Percentiles rank a stretch among this genome's conserved stretches.
phyloP scores from a whole-genome alignment of 768 basidiomycete genomes.

The Lentinula guzmanii region DNA sequence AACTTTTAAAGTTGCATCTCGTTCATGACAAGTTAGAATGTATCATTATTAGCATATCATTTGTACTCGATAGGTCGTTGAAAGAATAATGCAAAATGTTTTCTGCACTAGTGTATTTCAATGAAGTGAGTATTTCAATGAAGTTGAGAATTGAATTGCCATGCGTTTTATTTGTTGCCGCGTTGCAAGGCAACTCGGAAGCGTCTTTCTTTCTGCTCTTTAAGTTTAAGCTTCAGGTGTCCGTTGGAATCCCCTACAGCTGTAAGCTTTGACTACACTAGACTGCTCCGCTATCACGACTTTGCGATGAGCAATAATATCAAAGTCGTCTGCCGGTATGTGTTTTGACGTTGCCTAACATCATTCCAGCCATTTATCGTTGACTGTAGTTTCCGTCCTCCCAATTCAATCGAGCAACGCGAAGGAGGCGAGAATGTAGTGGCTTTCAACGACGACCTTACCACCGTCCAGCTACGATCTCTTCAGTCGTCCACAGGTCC shows the following conservation, averaged over 20 bases:
- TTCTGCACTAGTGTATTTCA: background rate
- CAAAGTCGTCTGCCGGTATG: constrained; percentile 98
- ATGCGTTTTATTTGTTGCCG: background rate
- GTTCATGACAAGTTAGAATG: background rate
- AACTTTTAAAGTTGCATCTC: background rate
- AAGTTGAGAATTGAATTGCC: background rate
- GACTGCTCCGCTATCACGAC: background rate
- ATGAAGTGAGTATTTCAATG: background rate
- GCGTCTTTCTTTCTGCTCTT: background rate
- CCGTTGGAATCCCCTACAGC: background rate
- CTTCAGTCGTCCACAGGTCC: constrained; percentile 68
- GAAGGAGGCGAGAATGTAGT: constrained; percentile 90
- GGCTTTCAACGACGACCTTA: constrained; percentile 79
- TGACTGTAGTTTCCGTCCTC: constrained; percentile 78
- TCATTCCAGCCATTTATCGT: constrained; percentile 9
- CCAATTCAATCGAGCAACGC: constrained; percentile 84
- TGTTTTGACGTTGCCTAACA: constrained; percentile 11
- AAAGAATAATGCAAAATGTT: background rate
- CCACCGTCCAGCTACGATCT: constrained; percentile 76
- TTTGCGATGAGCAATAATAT: constrained; percentile 72
- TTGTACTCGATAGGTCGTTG: background rate
- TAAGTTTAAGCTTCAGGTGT: background rate
- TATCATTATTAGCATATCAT: background rate
- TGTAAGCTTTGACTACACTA: background rate
- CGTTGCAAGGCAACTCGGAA: constrained; percentile 14